Base-by-base conservation (phyloP, 1,139 yeast genomes). In the Magnusiomyces suaveolens region DNA sequence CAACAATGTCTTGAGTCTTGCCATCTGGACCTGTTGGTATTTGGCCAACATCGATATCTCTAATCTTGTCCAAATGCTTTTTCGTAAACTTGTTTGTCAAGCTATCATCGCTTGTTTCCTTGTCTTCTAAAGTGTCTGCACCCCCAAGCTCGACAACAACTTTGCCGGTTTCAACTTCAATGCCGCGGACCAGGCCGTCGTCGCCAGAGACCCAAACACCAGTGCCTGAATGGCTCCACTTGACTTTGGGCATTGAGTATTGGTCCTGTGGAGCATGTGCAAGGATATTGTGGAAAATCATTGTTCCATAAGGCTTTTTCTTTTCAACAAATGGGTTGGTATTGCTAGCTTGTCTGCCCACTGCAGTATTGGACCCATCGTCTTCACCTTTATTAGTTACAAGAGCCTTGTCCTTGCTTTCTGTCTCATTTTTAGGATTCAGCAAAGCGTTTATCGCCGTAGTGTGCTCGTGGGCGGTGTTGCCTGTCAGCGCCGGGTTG, bases 151-250 rank as follows among this genome's bases (percentile, higher is more conserved):
- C 60, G 2, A 56, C 58, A 10, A 59, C 60, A 20, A 63, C 59
- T 3, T 54, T 57, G 10, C 66, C 66, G 21, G 62, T 54, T 20
- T 58, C 60, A 8, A 57, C 51, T 41, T 62, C 65, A 18, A 63
- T 53, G 14, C 64, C 90, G 51, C 87, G 64, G n/a, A 83, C 66
- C 0, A 71, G 59, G 0, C 94, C 94, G 61, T 82, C 87, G 61
- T 84, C 92, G 6, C 87, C 83, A 50, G 81, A 75, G 0, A 84
- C 73, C 83, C 90, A 80, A 0, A 84, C 58, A 0, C 90, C 92
- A 50, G 52, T 56, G 1, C 58, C 54, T 16, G 49, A 50, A 3
- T 25, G 20, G 29, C 58, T 52, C 56, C 56, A 58, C 23, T 18
- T 29, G 21, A 54, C 33, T 10, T 43, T 44, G 18, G 58, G 56